Conservation (phyloP, 1,139 yeast species). For the Eremothecium cymbalariae region DNA sequence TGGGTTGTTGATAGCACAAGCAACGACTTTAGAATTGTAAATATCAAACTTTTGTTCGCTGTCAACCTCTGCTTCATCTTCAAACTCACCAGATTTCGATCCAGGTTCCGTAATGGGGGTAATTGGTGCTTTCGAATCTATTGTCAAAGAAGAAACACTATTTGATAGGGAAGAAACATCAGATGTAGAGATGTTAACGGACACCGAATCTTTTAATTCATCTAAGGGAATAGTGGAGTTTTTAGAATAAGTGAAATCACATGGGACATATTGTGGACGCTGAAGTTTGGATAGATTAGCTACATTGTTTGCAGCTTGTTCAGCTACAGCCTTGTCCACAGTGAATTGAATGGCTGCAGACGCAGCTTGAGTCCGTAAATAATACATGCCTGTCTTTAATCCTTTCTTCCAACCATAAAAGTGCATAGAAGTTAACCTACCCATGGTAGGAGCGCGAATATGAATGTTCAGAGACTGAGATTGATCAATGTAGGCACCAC, state of each 20-base stretch:
- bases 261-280: slow-evolving; percentile 45
- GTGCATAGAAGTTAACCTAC: slow-evolving; percentile 93
- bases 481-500: slow-evolving; percentile 90
- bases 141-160: slow-evolving; percentile 28
- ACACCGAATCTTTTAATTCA: slow-evolving; percentile 18
- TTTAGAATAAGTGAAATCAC: slow-evolving; percentile 27
- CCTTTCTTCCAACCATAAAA: slow-evolving; percentile 98
- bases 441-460: slow-evolving; percentile 80
- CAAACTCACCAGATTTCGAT: slow-evolving; percentile 9
- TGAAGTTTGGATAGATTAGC: slow-evolving; percentile 50
- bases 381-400: slow-evolving; percentile 96
- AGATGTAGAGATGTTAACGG: slow-evolving; percentile 30
- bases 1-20: slow-evolving; percentile 94
- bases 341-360: slow-evolving; percentile 91
- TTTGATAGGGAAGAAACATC: slow-evolving; percentile 16
- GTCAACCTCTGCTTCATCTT: slow-evolving; percentile 15
- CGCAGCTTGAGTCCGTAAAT: slow-evolving; percentile 91
- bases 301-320: slow-evolving; percentile 43
- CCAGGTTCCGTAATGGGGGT: slow-evolving; percentile 10
- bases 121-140: slow-evolving; percentile 29
- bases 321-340: slow-evolving; percentile 52
- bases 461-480: slow-evolving; percentile 87
- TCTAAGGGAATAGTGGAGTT: slow-evolving; percentile 31
- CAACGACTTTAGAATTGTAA: slow-evolving; percentile 85
- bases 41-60: slow-evolving; percentile 51